Conservation (phyloP, 2,329 filamentous ascomycete species). For the Paracamarosporium sp. region DNA sequence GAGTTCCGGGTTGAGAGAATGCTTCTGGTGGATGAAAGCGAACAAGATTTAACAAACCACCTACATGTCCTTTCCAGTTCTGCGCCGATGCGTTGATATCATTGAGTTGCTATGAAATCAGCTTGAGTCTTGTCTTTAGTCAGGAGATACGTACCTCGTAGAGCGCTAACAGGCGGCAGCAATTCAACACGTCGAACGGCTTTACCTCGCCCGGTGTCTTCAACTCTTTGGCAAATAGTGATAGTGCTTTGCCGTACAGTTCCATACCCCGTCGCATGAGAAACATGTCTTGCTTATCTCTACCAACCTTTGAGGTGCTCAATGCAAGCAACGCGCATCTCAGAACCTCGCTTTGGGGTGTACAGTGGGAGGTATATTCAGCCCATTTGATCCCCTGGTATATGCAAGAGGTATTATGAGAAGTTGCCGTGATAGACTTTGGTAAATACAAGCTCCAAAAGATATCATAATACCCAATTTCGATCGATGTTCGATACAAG, state of each 20-base stretch:
- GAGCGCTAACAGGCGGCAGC: constrained; percentile 16
- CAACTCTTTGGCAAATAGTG: constrained; percentile 1
- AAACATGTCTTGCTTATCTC: constrained; percentile 5
- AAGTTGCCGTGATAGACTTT: not conserved
- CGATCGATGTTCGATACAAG: constrained; percentile 17
- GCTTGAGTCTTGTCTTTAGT: not conserved
- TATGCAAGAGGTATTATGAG: not conserved
- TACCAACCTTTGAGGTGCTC: constrained; percentile 16
- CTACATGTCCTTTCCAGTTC: constrained; percentile 20
- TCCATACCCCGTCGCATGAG: constrained; percentile 15
- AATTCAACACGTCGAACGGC: constrained; percentile 7
- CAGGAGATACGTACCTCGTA: constrained; percentile 19
- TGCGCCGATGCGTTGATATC: constrained; percentile 2
- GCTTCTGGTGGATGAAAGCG: constrained; percentile 6
- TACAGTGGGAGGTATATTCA: not conserved
- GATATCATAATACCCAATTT: constrained; percentile 9
- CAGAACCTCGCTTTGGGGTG: constrained; percentile 9
- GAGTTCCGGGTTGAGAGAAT: constrained; percentile 2
- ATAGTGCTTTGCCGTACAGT: constrained; percentile 17
- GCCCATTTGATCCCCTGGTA: not conserved
- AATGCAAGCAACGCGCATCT: constrained; percentile 19
- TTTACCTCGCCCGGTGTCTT: not conserved
- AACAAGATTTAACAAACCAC: constrained; percentile 14
- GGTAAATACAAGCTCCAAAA: constrained; percentile 15
- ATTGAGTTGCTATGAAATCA: constrained; percentile 11